These are phyloP conservation scores for Malassezia cuniculi DNA, from an alignment of 1,284 basidiomycete genomes.

Conservation along the genomic window DNA sequence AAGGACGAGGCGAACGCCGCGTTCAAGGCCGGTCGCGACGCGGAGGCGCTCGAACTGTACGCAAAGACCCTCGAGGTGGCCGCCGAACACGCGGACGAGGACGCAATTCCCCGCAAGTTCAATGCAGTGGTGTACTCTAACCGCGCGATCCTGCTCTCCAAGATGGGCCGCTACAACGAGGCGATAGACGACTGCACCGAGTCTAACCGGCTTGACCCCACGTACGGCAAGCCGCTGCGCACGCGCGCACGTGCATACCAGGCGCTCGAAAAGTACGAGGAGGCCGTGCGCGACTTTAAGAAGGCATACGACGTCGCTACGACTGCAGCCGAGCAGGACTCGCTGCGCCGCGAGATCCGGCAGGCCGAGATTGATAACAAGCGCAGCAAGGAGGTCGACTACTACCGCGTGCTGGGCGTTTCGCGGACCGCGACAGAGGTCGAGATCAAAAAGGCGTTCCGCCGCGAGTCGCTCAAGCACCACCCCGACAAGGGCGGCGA, in stretches of 20 bases:
- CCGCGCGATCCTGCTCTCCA: constrained; percentile 63
- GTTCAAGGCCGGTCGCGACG: constrained; percentile 57
- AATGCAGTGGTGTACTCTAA: constrained; percentile 65
- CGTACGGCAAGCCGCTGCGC: constrained; percentile 69
- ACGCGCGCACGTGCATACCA: constrained; percentile 68
- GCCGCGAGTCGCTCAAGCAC: constrained; percentile 38
- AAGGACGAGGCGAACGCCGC: constrained; percentile 71
- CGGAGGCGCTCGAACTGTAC: constrained; percentile 55
- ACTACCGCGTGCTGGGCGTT: constrained; percentile 69
- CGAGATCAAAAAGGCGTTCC: constrained; percentile 58
- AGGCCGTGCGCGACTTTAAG: constrained; percentile 63
- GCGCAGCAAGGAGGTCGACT: constrained; percentile 47
- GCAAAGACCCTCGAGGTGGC: constrained; percentile 27
- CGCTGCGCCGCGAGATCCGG: constrained; percentile 53
- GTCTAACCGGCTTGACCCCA: constrained; percentile 56
- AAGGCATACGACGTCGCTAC: constrained; percentile 56
- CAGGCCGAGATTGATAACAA: constrained; percentile 37
- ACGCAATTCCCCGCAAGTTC: constrained; percentile 29
- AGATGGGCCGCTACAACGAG: constrained; percentile 57
- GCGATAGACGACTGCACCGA: constrained; percentile 60
- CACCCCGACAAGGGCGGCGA: constrained; percentile 45
- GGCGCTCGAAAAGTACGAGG: constrained; percentile 62
- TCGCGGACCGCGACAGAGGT: constrained; percentile 62
- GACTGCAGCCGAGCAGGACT: constrained; percentile 51
- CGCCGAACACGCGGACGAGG: constrained; percentile 18